A percentile compares a stretch with the other conserved stretches of the same genome.
Evolutionary conservation across 805 yeast genomes (phyloP).

Genomic region (Candida argentea): DNA sequence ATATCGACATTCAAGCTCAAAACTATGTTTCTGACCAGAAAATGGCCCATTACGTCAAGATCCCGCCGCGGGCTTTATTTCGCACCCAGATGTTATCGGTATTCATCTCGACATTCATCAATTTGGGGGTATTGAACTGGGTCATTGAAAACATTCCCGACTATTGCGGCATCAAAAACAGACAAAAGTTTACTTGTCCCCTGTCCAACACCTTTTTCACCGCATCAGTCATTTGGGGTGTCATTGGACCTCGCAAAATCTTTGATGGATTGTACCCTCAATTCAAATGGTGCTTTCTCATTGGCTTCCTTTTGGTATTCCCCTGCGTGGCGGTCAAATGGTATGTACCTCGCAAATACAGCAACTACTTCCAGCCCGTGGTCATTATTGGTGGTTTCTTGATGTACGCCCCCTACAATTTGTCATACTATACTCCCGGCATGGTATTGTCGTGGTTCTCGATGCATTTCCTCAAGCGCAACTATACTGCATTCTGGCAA

Average conservation of each 20-base stretch:
- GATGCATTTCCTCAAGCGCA: constrained; percentile 5
- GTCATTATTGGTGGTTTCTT: constrained; percentile 6
- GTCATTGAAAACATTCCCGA: constrained; percentile 8
- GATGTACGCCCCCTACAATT: constrained; percentile 6
- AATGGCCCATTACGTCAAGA: constrained; percentile 17
- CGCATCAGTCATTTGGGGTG: constrained; percentile 44
- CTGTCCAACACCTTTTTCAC: constrained; percentile 21
- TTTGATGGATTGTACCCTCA: constrained; percentile 23
- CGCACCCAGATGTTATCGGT: constrained; percentile 14
- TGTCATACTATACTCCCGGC: constrained; percentile 7
- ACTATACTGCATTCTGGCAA: constrained; percentile 5
- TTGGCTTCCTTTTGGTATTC: constrained; percentile 20
- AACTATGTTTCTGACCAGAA: constrained; percentile 29
- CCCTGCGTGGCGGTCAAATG: constrained; percentile 9
- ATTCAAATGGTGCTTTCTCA: constrained; percentile 22
- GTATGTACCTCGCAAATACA: constrained; percentile 7
- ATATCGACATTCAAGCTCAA: constrained; percentile 22
- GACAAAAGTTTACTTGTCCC: constrained; percentile 21
- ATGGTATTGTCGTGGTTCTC: constrained; percentile 3
- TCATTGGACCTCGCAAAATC: constrained; percentile 38
- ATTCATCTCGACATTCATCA: constrained; percentile 11
- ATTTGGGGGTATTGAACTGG: constrained; percentile 12
- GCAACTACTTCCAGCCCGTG: constrained; percentile 10
- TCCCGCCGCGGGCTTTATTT: constrained; percentile 17
- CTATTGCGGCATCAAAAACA: constrained; percentile 10